Evolutionary conservation across 2,329 filamentous ascomycete species (phyloP).

Genomic region (Arthroderma sp.): DNA sequence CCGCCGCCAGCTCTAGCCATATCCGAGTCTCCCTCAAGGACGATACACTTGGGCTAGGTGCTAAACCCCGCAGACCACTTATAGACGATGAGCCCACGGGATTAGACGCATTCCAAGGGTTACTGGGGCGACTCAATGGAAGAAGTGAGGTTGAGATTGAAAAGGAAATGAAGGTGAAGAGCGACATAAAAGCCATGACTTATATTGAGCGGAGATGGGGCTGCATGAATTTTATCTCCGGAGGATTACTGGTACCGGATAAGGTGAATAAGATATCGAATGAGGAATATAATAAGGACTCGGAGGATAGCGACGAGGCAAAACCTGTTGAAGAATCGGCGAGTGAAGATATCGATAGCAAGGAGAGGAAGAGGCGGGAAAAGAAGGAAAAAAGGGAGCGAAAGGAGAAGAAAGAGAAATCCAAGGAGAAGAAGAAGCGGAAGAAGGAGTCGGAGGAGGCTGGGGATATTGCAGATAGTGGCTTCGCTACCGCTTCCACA

Average conservation of each 20-base stretch:
- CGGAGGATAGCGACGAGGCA: not conserved
- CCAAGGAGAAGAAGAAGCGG: constrained; percentile 17
- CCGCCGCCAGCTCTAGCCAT: constrained; percentile 68
- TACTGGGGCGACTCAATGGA: constrained; percentile 81
- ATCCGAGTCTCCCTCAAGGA: constrained; percentile 80
- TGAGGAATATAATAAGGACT: not conserved
- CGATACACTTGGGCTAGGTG: constrained; percentile 80
- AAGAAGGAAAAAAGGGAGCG: constrained; percentile 25
- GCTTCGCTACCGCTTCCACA: not conserved
- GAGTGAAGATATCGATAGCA: constrained; percentile 23
- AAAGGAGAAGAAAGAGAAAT: constrained; percentile 26
- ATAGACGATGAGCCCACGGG: constrained; percentile 65
- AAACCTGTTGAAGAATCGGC: constrained; percentile 13
- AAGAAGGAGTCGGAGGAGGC: constrained; percentile 16
- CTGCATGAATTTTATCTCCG: constrained; percentile 71
- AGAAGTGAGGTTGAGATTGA: constrained; percentile 63
- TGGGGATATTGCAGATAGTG: constrained; percentile 17
- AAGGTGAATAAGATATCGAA: constrained; percentile 33
- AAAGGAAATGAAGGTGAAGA: constrained; percentile 54
- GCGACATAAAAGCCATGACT: constrained; percentile 58
- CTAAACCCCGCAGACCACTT: constrained; percentile 57
- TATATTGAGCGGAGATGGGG: constrained; percentile 69
- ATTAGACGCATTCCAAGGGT: constrained; percentile 70
- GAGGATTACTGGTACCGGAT: constrained; percentile 58
- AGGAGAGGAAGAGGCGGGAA: constrained; percentile 16